Conservation (phyloP, 129 eudicot species). For the Artemisia tridentata region DNA sequence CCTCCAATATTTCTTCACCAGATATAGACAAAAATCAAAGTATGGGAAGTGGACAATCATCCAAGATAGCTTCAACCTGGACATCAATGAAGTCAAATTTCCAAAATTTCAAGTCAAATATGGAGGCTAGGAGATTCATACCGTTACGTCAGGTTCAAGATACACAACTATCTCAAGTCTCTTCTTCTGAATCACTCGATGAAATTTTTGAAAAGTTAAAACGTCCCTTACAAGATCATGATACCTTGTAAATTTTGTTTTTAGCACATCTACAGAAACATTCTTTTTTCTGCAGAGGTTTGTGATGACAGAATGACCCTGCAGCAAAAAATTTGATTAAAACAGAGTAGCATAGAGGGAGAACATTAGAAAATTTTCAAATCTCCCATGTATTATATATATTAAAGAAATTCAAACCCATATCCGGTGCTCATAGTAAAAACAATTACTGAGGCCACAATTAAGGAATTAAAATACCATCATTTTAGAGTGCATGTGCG, state of each 20-base stretch:
- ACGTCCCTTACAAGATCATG: conserved; percentile 42
- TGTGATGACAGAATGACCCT: conserved; percentile 5
- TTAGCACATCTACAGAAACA: conserved; percentile 19
- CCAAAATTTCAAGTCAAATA: conserved; percentile 53
- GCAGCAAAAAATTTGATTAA: conserved; percentile 24
- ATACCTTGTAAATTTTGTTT: conserved; percentile 37
- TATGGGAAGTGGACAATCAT: conserved; percentile 28
- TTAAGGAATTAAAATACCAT: not conserved
- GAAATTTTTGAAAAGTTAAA: conserved; percentile 71
- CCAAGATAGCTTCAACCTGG: conserved; percentile 66
- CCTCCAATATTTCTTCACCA: conserved; percentile 22
- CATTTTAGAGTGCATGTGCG: no score
- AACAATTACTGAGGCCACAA: not conserved
- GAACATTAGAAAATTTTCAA: not conserved
- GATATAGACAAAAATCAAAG: conserved; percentile 20
- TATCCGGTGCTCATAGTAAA: not conserved
- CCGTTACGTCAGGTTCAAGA: conserved; percentile 56
- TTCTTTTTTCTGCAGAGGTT: conserved; percentile 21
- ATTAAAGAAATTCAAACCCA: not conserved
- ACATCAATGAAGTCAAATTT: conserved; percentile 61
- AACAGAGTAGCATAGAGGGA: conserved; percentile 33
- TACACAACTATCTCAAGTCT: conserved; percentile 29
- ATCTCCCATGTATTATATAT: conserved; percentile 23
- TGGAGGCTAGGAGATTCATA: conserved; percentile 60
- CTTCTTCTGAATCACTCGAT: conserved; percentile 78